Evolutionary conservation across 768 basidiomycete species (phyloP).

Genomic region (Pholiota conissans): DNA sequence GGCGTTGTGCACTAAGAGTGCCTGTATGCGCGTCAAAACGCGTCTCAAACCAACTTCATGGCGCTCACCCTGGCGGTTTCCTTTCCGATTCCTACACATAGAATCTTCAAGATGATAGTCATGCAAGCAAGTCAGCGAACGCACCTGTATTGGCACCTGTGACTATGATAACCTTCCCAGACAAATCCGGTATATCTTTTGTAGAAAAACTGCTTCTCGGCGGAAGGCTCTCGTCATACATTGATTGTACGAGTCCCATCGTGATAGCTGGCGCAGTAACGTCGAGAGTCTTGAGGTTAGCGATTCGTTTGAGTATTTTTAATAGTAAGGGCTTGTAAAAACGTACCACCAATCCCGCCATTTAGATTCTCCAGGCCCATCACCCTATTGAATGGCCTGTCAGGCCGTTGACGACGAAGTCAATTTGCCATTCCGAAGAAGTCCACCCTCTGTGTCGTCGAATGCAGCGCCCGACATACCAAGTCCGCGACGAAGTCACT

Average conservation of each 20-base stretch:
- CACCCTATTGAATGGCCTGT: too few species aligned
- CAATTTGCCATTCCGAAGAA: too few species aligned
- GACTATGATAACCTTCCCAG: constrained; percentile 44
- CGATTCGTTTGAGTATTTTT: too few species aligned
- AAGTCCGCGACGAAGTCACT: too few species aligned
- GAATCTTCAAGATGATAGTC: neutral
- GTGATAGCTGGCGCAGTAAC: too few species aligned
- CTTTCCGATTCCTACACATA: constrained; percentile 43
- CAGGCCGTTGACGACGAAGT: too few species aligned
- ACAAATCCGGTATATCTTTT: constrained; percentile 42
- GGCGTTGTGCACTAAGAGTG: constrained; percentile 43
- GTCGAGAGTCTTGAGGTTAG: too few species aligned
- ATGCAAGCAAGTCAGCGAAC: neutral
- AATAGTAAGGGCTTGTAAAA: too few species aligned
- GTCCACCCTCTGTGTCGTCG: too few species aligned
- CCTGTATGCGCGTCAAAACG: constrained; percentile 22
- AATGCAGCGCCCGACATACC: too few species aligned
- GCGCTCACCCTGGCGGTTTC: constrained; percentile 40
- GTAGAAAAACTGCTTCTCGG: constrained; percentile 29
- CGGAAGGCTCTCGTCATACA: constrained; percentile 20
- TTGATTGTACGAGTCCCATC: constrained; percentile 21
- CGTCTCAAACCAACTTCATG: neutral
- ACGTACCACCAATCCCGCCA: too few species aligned
- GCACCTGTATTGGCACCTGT: constrained; percentile 46
- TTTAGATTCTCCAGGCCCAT: too few species aligned